Conservation (phyloP, 1,284 basidiomycete genomes). For the Ceratobasidium sp. region DNA sequence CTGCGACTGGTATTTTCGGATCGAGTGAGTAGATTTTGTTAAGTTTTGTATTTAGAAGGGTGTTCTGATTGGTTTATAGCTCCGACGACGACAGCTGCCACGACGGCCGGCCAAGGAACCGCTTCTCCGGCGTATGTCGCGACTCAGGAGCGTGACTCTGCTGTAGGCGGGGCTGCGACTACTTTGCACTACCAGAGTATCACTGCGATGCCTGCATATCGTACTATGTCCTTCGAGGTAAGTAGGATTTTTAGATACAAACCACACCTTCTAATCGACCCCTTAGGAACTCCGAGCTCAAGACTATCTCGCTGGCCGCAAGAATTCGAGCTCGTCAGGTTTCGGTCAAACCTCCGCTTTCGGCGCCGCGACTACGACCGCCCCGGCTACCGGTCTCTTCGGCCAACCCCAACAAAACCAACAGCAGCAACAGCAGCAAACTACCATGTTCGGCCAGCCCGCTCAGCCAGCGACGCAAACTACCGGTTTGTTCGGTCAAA, state of each 20-base stretch:
- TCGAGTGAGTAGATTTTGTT: constrained; percentile 24
- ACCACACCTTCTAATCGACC: constrained; percentile 57
- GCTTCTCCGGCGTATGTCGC: constrained; percentile 69
- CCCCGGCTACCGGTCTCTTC: constrained; percentile 63
- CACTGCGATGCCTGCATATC: constrained; percentile 77
- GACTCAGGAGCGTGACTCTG: constrained; percentile 72
- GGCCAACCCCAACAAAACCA: constrained; percentile 63
- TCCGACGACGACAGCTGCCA: constrained; percentile 22
- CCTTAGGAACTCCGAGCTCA: constrained; percentile 76
- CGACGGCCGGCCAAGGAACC: constrained; percentile 58
- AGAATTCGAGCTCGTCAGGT: constrained; percentile 64
- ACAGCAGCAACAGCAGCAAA: constrained; percentile 57
- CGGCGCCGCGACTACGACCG: constrained; percentile 53
- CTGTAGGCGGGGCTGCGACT: constrained; percentile 52
- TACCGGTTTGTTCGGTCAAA: constrained; percentile 46
- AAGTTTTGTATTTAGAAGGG: neutral
- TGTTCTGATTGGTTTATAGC: constrained; percentile 28
- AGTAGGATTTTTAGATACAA: constrained; percentile 49
- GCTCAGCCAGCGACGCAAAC: constrained; percentile 48
- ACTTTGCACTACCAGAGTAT: constrained; percentile 78
- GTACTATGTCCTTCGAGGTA: constrained; percentile 79
- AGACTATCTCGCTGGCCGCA: constrained; percentile 82
- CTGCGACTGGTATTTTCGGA: constrained; percentile 40
- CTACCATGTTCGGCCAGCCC: constrained; percentile 62
- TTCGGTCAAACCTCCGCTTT: constrained; percentile 55